Conservation (phyloP, 768 basidiomycete genomes). For the Hericium rajendrae region DNA sequence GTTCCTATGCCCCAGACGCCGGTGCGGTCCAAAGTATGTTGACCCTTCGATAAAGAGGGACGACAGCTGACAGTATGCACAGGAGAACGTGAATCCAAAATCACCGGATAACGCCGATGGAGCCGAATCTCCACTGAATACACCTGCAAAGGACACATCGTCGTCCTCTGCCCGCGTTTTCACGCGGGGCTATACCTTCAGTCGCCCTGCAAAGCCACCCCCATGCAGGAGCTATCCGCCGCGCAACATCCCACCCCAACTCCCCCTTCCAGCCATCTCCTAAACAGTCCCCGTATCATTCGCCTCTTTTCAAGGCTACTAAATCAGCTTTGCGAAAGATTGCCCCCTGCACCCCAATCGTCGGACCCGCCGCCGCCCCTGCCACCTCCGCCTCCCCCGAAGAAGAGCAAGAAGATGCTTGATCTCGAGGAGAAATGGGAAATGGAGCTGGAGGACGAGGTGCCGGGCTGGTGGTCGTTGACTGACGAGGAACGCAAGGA, state of each 20-base stretch:
- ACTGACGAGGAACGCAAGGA: conserved; percentile 27
- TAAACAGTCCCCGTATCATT: conserved; percentile 32
- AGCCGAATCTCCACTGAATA: background rate
- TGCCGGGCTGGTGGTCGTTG: conserved; percentile 47
- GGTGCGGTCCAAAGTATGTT: background rate
- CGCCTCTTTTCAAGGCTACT: conserved; percentile 58
- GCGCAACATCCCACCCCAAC: conserved; percentile 55
- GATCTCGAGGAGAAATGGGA: conserved; percentile 74
- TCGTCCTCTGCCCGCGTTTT: background rate
- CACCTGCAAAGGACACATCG: background rate
- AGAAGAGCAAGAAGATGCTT: conserved; percentile 74
- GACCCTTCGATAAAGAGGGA: background rate
- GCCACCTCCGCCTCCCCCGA: conserved; percentile 60
- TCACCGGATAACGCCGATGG: background rate
- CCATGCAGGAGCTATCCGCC: conserved; percentile 73
- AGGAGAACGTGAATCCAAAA: conserved; percentile 1
- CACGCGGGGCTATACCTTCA: conserved; percentile 7
- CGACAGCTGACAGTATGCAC: background rate
- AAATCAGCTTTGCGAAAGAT: conserved; percentile 54
- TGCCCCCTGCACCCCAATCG: conserved; percentile 71
- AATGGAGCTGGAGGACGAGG: conserved; percentile 63
- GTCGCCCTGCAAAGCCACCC: conserved; percentile 31
- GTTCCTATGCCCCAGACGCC: background rate
- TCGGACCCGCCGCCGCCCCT: conserved; percentile 64
- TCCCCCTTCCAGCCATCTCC: conserved; percentile 42